Base-by-base conservation (phyloP, 2,329 filamentous ascomycete species). In the Aureobasidium sp. region DNA sequence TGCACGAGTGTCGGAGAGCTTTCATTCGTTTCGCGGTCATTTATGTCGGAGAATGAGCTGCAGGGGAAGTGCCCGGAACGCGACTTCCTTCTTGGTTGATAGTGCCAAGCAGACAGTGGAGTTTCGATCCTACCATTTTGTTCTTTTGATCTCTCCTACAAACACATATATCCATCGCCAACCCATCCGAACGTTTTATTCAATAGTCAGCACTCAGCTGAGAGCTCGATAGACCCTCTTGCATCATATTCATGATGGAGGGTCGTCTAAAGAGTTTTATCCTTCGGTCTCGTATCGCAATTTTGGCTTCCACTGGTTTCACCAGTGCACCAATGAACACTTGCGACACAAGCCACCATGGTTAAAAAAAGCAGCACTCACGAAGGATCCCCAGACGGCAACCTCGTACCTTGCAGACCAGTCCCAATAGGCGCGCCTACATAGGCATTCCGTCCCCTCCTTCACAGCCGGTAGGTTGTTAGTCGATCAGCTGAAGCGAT, bases 351-450 rank as follows among this genome's bases (percentile, higher is more conserved):
- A 39, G 56, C 56, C 56, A 60, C 45, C 9, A 37, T 60, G 22
- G 47, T 42, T 52, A 60, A 42, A 60, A 60, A 60, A 60, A 60
- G 56, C 54, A 59, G 31, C 56, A 49, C 19, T 35, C 44, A 48
- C 33, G 56, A 59, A 49, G 33, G 44, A 48, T 40, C 56, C 42
- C 56, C 56, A 39, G 57, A 49, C 57, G 45, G 47, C 47, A 24
- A 60, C 57, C 45, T 60, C 57, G 57, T 60, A 60, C 57, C 57
- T 60, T 52, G 57, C 57, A 60, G 57, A 33, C 45, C 57, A 39
- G 27, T 49, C 17, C 44, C 45, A 39, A 58, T 49, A 39, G 31
- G 44, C 33, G 56, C 44, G 47, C 39, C 35, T 59, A 59, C 56
- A 59, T 48, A 59, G 56, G 35, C 33, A 59, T 40, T 48, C 22